Evolutionary conservation across 2,329 filamentous ascomycete species (phyloP), one percentile per base, ranked within the genome.

Genomic region (Neofusicoccum parvum): DNA sequence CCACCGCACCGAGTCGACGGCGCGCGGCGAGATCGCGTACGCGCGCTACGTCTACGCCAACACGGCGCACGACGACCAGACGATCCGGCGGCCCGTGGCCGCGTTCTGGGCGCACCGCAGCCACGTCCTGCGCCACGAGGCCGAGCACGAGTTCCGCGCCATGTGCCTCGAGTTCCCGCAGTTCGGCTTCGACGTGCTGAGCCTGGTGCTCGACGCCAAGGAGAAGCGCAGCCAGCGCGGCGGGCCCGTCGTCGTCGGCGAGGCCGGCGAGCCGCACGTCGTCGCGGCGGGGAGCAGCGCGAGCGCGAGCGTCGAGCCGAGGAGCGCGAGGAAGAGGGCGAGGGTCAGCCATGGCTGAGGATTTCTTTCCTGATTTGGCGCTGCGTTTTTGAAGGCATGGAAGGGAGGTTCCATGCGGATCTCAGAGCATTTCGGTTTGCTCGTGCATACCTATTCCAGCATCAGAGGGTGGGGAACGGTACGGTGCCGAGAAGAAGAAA

Each of bases 171-270:
- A 97, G 80, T 93, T 89, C 75, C 94, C 94, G 17, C 90, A 96
- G 75, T 97, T 97, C 75, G 91, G 91, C 74, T 97, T 94, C 81
- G 94, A 97, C 78, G 91, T 98, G 65, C 86, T 97, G 67, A 93
- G 88, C 70, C 69, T 92, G 69, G 80, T 84, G 66, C 78, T 84
- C 14, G 82, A 84, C 72, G 76, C 78, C 69, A 79, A 81, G 70
- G 82, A 84, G 76, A 82, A 81, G 80, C 72, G 77, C 43, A 36
- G 56, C 41, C 14, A n/a, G 2, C 34, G 20, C 6, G 36, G 20
- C 3, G 15, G 36, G 27, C 56, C 56, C 1, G 37, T 43, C 5
- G 62, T 76, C 69, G 64, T 69, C 68, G 66, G 36, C 5, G 11
- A 7, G 14, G 45, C 27, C 43, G 43, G 41, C 41, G 41, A 67